Conservation (phyloP, 305 asterid species). For the Solanum chacoense region DNA sequence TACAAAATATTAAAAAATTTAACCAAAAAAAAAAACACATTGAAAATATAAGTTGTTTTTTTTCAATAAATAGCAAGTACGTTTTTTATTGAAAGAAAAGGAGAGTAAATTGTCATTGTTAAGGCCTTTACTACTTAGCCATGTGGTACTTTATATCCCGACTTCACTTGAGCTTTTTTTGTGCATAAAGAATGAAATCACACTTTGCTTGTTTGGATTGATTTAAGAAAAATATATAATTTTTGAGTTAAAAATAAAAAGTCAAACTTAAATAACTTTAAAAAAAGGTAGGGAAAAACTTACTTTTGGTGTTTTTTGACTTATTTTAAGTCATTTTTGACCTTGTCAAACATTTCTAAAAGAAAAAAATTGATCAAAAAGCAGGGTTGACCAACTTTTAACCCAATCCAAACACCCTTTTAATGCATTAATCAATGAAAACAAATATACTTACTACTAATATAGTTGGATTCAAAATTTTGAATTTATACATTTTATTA, state of each 20-base stretch:
- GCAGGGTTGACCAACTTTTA: too few relatives aligned
- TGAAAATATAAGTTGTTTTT: neutral
- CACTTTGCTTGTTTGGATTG: neutral
- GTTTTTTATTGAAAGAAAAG: neutral
- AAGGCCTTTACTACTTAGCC: neutral
- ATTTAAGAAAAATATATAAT: too few relatives aligned
- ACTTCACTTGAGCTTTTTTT: neutral
- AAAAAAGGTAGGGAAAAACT: too few relatives aligned
- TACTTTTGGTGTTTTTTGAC: too few relatives aligned
- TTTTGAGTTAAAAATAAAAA: too few relatives aligned
- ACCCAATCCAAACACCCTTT: fast-evolving
- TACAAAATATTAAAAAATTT: neutral
- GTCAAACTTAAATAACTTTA: too few relatives aligned
- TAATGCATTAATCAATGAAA: neutral
- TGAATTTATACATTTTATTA: neutral
- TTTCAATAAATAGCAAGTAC: neutral
- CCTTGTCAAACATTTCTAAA: too few relatives aligned
- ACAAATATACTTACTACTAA: neutral
- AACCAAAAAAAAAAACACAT: neutral
- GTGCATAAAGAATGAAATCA: neutral
- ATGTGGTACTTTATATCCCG: neutral
- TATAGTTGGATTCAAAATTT: neutral
- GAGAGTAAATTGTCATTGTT: neutral
- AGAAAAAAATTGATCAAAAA: too few relatives aligned
- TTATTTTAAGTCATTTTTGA: too few relatives aligned